These are phyloP conservation scores for Hemileccinum impolitum DNA, from an alignment of 768 basidiomycete genomes.

Conservation along the genomic window DNA sequence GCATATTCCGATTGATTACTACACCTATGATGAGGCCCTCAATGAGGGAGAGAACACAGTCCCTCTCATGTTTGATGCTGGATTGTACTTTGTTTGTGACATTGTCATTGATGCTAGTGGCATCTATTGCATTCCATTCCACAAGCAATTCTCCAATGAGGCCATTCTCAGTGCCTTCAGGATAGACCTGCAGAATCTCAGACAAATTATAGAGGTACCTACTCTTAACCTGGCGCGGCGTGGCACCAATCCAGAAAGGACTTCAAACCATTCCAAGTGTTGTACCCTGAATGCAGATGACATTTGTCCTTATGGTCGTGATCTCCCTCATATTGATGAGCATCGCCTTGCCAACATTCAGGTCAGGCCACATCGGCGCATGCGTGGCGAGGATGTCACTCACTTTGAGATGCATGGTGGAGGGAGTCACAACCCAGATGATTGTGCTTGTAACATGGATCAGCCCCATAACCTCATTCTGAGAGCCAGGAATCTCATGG, in stretches of 20 bases:
- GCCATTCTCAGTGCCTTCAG: background rate
- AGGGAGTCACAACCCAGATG: background rate
- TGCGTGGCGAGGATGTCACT: no score
- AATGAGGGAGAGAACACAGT: background rate
- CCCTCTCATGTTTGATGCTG: constrained; percentile 3
- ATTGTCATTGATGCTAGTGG: background rate
- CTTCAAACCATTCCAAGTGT: no score
- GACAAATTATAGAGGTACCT: no score
- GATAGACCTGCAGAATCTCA: background rate
- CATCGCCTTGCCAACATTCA: no score
- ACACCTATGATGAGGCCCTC: background rate
- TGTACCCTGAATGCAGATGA: no score
- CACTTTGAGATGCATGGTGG: no score
- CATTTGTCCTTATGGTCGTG: no score
- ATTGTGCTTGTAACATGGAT: background rate
- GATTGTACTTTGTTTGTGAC: constrained; percentile 2
- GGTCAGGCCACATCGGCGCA: no score
- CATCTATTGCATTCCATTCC: background rate
- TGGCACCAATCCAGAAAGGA: no score
- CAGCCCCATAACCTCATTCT: no score
- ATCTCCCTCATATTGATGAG: no score
- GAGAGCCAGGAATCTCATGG: background rate
- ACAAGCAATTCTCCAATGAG: background rate
- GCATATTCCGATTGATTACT: background rate
- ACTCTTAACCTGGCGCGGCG: no score